Base-by-base conservation (phyloP, 1,139 yeast species). In the Citeromyces hawaiiensis region DNA sequence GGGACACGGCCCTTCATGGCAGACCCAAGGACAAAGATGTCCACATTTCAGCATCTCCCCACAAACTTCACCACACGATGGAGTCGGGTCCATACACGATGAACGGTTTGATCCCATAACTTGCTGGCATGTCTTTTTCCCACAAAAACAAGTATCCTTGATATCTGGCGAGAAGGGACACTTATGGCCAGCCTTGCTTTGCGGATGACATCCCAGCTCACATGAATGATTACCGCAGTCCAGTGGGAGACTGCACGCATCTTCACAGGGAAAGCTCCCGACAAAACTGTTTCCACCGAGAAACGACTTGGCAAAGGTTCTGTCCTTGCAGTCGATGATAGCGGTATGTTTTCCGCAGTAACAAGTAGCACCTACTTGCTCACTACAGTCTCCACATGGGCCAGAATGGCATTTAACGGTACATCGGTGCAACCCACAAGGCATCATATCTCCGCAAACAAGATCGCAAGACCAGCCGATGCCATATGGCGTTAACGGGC, bases 351-450 rank as follows among this genome's bases (percentile, higher is more conserved):
- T 66, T 0, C 96, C 95, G 62, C 96, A 87, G 53, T 82, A 87
- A 55, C 96, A 87, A 17, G 50, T 57, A 2, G 71, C 68, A 8
- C 53, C 54, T 3, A 72, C 54, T 8, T 50, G 48, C 41, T 62
- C 66, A 8, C 61, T 57, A 55, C 96, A 87, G 7, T 66, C 64
- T 0, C 94, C 95, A 62, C 96, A 87, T 25, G 82, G 64, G 0
- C 94, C 96, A 16, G 64, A 55, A 56, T 87, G 96, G 49, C 94
- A 82, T 7, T 45, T 49, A 35, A 60, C 57, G 3, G 57, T 48
- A 57, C 95, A 86, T 32, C 53, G 57, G 53, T 87, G 96, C 17
- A 72, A 65, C 9, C 86, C 88, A 63, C 96, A 87, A 1, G 88
- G 73, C 48, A 70, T 51, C 8, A 65, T 40, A 43, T 72, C 74